A percentile compares a stretch with the other conserved stretches of the same genome.
phyloP scores from a whole-genome alignment of 2,329 filamentous ascomycete genomes.

The Pleomassaria siparia region DNA sequence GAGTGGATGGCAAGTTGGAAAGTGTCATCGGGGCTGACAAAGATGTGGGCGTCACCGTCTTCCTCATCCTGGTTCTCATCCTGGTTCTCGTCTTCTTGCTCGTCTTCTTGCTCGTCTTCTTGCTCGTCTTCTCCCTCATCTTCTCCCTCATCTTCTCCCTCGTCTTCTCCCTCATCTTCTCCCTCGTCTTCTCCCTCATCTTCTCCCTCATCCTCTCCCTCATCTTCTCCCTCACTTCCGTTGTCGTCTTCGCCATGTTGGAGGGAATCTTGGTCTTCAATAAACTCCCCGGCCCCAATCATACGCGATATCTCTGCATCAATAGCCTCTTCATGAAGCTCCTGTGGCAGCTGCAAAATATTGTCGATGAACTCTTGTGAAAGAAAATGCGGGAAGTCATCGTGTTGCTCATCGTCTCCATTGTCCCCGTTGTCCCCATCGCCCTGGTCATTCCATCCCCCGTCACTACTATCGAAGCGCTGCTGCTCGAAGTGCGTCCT shows the following conservation, averaged over 20 bases:
- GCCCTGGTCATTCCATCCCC: conserved; percentile 3
- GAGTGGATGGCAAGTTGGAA: too few relatives aligned
- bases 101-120: background rate
- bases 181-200: background rate
- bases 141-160: conserved; percentile 1
- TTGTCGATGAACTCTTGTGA: background rate
- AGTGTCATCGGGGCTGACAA: too few relatives aligned
- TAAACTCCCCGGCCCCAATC: background rate
- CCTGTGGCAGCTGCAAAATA: background rate
- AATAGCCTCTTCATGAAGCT: background rate
- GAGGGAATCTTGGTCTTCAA: conserved; percentile 4
- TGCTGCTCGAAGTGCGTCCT: conserved; percentile 19
- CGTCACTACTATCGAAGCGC: conserved; percentile 1
- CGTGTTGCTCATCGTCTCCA: conserved; percentile 9
- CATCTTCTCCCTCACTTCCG: conserved; percentile 1
- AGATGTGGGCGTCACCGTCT: background rate
- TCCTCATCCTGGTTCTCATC: too few relatives aligned
- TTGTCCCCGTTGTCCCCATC: conserved; percentile 12
- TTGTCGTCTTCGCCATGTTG: conserved; percentile 3
- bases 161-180: background rate
- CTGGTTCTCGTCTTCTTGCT: background rate
- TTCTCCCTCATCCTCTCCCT: background rate
- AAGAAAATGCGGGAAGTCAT: conserved; percentile 16
- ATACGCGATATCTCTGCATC: background rate
- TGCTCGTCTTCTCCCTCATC: conserved; percentile 2